Conservation (phyloP, 805 yeast genomes). For the Candida railenensis region DNA sequence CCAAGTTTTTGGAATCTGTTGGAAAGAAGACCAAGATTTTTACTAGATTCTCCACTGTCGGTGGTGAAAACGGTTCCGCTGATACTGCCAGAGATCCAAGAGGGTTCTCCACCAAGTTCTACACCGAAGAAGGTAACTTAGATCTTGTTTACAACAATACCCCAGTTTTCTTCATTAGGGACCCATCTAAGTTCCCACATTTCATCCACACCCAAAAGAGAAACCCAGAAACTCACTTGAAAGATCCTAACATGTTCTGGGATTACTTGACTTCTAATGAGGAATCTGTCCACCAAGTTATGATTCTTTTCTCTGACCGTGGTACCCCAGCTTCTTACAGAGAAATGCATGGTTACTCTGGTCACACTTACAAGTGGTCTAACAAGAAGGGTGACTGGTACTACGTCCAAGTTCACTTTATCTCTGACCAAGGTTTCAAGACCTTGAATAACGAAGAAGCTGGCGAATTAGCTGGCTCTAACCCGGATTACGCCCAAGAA, state of each 20-base stretch:
- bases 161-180: conserved; percentile 82
- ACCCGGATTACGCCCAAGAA: conserved; percentile 80
- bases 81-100: conserved; percentile 87
- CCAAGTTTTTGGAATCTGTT: conserved; percentile 66
- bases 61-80: conserved; percentile 80
- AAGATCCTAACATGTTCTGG: conserved; percentile 84
- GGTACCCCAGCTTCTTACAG: conserved; percentile 78
- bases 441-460: conserved; percentile 65
- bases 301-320: conserved; percentile 72
- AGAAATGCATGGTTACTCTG: conserved; percentile 83
- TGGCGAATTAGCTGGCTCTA: conserved; percentile 62
- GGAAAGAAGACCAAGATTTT: conserved; percentile 79
- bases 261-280: conserved; percentile 73
- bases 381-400: conserved; percentile 73
- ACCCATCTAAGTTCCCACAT: conserved; percentile 82
- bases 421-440: conserved; percentile 60
- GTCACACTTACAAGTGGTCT: conserved; percentile 81
- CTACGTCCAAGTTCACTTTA: conserved; percentile 77
- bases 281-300: conserved; percentile 74
- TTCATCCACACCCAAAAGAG: conserved; percentile 89
- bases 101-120: conserved; percentile 77
- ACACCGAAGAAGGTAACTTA: conserved; percentile 81
- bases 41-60: conserved; percentile 83
- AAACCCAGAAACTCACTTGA: conserved; percentile 76
- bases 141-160: conserved; percentile 87